Evolutionary conservation across 768 basidiomycete species (phyloP), one percentile per base, ranked within the genome.

Genomic region (Candolleomyces eurysporus): DNA sequence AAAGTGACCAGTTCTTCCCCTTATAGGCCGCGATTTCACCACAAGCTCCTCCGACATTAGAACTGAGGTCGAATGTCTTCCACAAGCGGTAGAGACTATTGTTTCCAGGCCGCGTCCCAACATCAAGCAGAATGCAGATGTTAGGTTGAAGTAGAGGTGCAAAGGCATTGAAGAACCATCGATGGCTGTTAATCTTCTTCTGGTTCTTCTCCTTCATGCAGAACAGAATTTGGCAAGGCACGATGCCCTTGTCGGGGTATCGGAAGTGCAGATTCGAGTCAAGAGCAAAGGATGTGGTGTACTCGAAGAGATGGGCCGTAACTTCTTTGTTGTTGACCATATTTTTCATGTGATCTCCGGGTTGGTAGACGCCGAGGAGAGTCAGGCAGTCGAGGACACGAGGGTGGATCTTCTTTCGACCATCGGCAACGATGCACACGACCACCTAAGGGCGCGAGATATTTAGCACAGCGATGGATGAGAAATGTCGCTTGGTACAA

Each of bases 131-230:
- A 21, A 97, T 87, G 68, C 94, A 96, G 9, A 98, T 88, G 67
- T 96, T 97, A 19, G 95, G 90, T 90, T 91, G 90, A 31, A 98
- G 74, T 71, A 96, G 78, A 0, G 88, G 82, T 0, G 84, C 91
- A 71, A 98, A 92, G 0, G 94, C 96, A 70, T 97, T 98, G 75
- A 98, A 97, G 74, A 96, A 96, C 96, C 96, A 98, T 52, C 96
- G 81, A 68, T 97, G 95, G 51, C 90, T 92, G 72, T 97, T 98
- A 70, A 98, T 96, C 78, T 98, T 97, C 80, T 96, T 95, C 71
- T 93, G 90, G 71, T 96, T 98, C 78, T 87, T 91, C 78, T 96
- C 94, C 78, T 94, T 92, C 79, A 92, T 82, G 70, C 89, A 91
- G 70, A 92, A 92, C 36, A 98, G 88, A 53, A 92, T 94, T 71